Evolutionary conservation across 106 monocot genomes (phyloP).

Genomic region (Agapanthus africanus): DNA sequence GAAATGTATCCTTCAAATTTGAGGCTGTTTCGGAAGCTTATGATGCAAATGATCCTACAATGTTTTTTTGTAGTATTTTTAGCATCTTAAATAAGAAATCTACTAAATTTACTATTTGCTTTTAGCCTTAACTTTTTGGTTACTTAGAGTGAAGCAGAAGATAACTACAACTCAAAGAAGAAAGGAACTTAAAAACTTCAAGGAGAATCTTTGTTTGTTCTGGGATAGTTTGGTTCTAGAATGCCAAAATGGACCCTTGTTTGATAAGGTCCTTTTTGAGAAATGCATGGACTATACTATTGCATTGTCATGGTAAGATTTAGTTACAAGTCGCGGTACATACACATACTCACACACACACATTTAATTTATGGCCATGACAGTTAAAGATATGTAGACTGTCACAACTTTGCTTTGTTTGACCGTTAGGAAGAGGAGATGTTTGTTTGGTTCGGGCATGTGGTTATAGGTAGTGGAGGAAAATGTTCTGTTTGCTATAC

Average conservation of each 20-base stretch:
- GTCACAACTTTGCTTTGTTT: too few species aligned
- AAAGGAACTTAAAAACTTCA: slow-evolving; percentile 86
- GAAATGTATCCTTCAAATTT: slow-evolving; percentile 51
- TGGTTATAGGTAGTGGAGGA: too few species aligned
- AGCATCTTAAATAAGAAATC: background rate
- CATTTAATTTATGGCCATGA: background rate
- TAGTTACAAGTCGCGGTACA: background rate
- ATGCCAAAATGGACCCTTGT: slow-evolving; percentile 91
- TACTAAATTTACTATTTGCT: background rate
- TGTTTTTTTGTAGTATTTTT: background rate
- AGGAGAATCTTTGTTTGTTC: slow-evolving; percentile 76
- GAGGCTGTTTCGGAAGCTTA: background rate
- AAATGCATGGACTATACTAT: slow-evolving; percentile 91
- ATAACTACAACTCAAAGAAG: slow-evolving; percentile 65
- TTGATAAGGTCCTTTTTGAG: slow-evolving; percentile 81
- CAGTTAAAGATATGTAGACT: background rate
- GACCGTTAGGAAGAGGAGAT: too few species aligned
- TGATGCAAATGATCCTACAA: background rate
- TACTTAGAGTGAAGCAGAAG: slow-evolving; percentile 68
- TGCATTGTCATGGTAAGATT: slow-evolving; percentile 84
- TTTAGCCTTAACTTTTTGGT: slow-evolving; percentile 28
- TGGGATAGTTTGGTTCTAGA: slow-evolving; percentile 89
- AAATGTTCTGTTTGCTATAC: background rate
- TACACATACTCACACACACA: background rate
- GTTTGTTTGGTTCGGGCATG: too few species aligned